These are phyloP conservation scores for Trichothecium sympodiale DNA, from an alignment of 2,329 filamentous ascomycete species.

Conservation along the genomic window DNA sequence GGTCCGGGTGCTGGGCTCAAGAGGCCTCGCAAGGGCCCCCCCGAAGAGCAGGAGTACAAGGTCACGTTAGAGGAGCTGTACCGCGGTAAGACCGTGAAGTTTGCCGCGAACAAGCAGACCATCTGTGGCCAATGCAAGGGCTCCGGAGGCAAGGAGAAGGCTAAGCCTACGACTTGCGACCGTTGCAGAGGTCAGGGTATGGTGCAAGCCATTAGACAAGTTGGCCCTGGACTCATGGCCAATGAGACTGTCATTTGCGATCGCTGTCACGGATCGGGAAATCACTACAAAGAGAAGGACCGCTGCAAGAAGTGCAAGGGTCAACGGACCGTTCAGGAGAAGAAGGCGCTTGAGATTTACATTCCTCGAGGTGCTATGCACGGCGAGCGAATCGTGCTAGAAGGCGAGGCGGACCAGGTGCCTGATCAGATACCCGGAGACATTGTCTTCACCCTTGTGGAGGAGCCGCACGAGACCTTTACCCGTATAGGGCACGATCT, in stretches of 20 bases:
- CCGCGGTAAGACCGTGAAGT: conserved; percentile 97
- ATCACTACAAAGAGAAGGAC: conserved; percentile 89
- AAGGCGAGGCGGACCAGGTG: conserved; percentile 88
- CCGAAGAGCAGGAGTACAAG: conserved; percentile 85
- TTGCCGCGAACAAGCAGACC: conserved; percentile 89
- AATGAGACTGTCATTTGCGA: conserved; percentile 71
- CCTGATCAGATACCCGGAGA: conserved; percentile 86
- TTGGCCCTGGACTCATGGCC: conserved; percentile 79
- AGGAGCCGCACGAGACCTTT: conserved; percentile 74
- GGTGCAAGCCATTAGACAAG: conserved; percentile 66
- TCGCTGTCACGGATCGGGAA: conserved; percentile 75
- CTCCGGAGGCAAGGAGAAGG: conserved; percentile 81
- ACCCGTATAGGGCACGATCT: conserved; percentile 76
- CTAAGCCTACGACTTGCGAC: conserved; percentile 72
- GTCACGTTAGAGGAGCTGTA: conserved; percentile 91
- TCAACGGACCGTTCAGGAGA: conserved; percentile 72
- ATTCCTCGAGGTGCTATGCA: conserved; percentile 80
- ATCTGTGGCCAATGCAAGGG: conserved; percentile 83
- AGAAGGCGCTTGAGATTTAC: conserved; percentile 92
- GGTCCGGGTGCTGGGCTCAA: conserved; percentile 38
- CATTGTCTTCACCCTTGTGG: conserved; percentile 78
- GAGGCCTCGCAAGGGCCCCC: conserved; percentile 59
- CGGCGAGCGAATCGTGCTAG: conserved; percentile 79
- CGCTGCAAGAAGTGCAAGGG: conserved; percentile 99
- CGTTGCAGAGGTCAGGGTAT: conserved; percentile 73